phyloP scores from a whole-genome alignment of 1,284 basidiomycete species.

The Porodaedalea pini region DNA sequence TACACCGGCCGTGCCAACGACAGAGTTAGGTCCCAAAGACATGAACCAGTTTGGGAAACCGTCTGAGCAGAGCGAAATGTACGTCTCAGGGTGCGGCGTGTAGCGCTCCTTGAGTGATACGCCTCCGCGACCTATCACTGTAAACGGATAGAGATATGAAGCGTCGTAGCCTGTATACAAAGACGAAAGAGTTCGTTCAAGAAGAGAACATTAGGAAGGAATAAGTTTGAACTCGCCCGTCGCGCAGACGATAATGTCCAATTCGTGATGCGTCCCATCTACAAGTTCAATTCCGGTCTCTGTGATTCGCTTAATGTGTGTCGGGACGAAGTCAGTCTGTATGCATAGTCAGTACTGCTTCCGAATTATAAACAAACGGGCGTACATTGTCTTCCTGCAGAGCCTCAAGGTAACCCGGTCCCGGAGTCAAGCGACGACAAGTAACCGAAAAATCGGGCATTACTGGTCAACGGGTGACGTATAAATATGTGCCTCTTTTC shows the following conservation, averaged over 20 bases:
- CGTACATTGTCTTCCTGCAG: conserved; percentile 55
- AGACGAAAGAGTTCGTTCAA: neutral
- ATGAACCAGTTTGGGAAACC: conserved; percentile 63
- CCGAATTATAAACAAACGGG: neutral
- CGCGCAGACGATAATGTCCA: conserved; percentile 59
- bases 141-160: conserved; percentile 46
- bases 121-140: conserved; percentile 50
- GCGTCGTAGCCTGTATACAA: conserved; percentile 47
- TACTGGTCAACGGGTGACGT: conserved; percentile 38
- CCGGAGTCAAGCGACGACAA: conserved; percentile 60
- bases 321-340: conserved; percentile 53
- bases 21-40: conserved; percentile 52
- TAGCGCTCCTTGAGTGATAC: conserved; percentile 46
- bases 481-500: too few relatives aligned
- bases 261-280: conserved; percentile 49
- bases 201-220: neutral
- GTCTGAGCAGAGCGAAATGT: conserved; percentile 53
- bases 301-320: conserved; percentile 47
- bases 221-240: conserved; percentile 36
- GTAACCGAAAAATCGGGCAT: conserved; percentile 57
- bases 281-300: conserved; percentile 52
- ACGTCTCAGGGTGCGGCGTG: conserved; percentile 50
- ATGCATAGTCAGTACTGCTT: neutral
- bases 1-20: conserved; percentile 49
- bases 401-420: conserved; percentile 62